These are phyloP conservation scores for Cubamyces sp. DNA, from an alignment of 768 basidiomycete species.

Conservation along the genomic window DNA sequence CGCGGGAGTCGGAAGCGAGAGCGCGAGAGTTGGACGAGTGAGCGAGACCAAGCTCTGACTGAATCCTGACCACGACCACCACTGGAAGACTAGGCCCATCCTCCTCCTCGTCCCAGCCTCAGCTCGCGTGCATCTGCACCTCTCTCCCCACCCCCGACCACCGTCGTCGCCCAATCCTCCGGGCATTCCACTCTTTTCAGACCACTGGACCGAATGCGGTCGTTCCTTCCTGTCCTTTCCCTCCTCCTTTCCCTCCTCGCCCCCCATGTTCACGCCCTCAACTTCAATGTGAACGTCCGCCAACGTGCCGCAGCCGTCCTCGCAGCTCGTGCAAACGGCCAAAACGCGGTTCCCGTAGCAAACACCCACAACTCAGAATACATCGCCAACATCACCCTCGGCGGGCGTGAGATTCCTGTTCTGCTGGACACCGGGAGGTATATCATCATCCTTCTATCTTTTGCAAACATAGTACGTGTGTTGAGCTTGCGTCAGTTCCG, in stretches of 20 bases:
- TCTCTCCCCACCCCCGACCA: not conserved
- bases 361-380: constrained; percentile 79
- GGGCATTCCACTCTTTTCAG: constrained; percentile 29
- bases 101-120: constrained; percentile 5
- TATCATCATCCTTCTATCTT: constrained; percentile 9
- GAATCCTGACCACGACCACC: not conserved
- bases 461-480: constrained; percentile 3
- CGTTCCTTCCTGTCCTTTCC: constrained; percentile 27
- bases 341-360: constrained; percentile 42
- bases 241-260: constrained; percentile 24
- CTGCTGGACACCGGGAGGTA: constrained; percentile 82
- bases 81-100: not conserved
- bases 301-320: constrained; percentile 18
- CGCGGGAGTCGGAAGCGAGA: not conserved
- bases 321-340: constrained; percentile 19
- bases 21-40: not conserved
- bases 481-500: constrained; percentile 53
- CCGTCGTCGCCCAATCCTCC: constrained; percentile 9
- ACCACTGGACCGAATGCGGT: constrained; percentile 27
- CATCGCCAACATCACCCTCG: constrained; percentile 70
- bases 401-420: constrained; percentile 58
- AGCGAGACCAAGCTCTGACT: not conserved
- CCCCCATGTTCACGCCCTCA: constrained; percentile 35
- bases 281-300: constrained; percentile 38
- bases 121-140: not conserved